Base-by-base conservation (phyloP, 2,329 filamentous ascomycete genomes). In the Cladorrhinum sp. region DNA sequence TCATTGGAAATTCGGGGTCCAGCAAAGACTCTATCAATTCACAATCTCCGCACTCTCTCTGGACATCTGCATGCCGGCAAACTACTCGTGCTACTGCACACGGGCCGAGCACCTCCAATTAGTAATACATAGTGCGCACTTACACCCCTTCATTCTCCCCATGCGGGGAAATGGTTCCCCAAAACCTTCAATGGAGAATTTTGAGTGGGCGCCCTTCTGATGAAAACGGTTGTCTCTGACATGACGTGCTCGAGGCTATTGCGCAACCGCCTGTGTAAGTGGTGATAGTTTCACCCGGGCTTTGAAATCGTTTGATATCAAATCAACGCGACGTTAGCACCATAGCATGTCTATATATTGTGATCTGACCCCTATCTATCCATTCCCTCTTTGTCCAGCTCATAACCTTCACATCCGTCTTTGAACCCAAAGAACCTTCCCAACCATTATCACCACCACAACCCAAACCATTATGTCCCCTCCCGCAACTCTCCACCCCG, bases 401-500 rank as follows among this genome's bases (percentile, higher is more conserved):
- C n/a, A n/a, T n/a, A n/a, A n/a, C n/a, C n/a, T n/a, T n/a, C n/a
- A n/a, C n/a, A n/a, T n/a, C n/a, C n/a, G n/a, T n/a, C n/a, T n/a
- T n/a, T n/a, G n/a, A n/a, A n/a, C n/a, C n/a, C n/a, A n/a, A n/a
- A n/a, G n/a, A n/a, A n/a, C n/a, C n/a, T n/a, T n/a, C n/a, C n/a
- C n/a, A n/a, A n/a, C n/a, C n/a, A 36, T 9, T 16, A 10, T 36
- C 32, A 36, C 16, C 7, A 5, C 10, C 32, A 10, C 32, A 36
- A 5, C 32, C 32, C 60, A 54, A 9, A 65, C 59, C 57, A 67
- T 59, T 62, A 79, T 79, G 77, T 74, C 76, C 65, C 73, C 77
- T 67, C 66, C 75, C 49, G 72, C 16, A 18, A 45, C 75, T 50
- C 58, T 62, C 20, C 70, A 81, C 12, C 81, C 81, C 41, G 76